Conservation (phyloP, 2,329 filamentous ascomycete species). For the Corynespora cassiicola region DNA sequence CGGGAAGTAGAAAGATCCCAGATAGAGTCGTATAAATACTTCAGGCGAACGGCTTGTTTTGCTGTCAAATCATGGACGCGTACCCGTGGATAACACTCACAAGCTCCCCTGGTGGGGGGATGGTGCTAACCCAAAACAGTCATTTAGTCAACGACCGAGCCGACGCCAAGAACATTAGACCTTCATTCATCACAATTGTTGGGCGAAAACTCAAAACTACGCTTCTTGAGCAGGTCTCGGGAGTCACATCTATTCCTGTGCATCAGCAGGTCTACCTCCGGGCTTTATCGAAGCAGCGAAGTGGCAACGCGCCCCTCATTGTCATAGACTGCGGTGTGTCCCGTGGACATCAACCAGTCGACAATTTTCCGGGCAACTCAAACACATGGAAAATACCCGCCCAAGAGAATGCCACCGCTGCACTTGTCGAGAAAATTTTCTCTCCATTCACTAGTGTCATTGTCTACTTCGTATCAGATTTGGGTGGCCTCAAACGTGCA, state of each 20-base stretch:
- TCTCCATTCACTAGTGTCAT: conserved; percentile 2
- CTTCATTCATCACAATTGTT: conserved; percentile 1
- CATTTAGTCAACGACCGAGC: too few species aligned
- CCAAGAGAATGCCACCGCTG: conserved; percentile 1
- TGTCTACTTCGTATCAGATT: conserved; percentile 2
- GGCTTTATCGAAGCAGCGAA: conserved; percentile 1
- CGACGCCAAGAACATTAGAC: background rate
- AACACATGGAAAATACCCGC: conserved; percentile 1
- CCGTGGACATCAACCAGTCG: too few species aligned
- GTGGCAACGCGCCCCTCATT: background rate
- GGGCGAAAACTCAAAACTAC: background rate
- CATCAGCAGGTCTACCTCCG: conserved; percentile 8
- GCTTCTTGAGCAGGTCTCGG: background rate
- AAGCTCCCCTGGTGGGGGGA: background rate
- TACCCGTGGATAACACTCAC: background rate
- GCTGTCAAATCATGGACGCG: background rate
- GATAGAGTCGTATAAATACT: too few species aligned
- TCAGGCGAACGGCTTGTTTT: too few species aligned
- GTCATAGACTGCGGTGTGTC: conserved; percentile 6
- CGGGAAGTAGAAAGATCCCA: too few species aligned
- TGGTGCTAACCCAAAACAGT: background rate
- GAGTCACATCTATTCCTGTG: conserved; percentile 1
- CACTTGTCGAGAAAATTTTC: background rate
- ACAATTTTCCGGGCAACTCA: too few species aligned
- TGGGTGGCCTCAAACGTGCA: conserved; percentile 1